Evolutionary conservation across 176 grass and related monocot species (phyloP), one percentile per base, ranked within the genome.

Genomic region (Carex kokanica): DNA sequence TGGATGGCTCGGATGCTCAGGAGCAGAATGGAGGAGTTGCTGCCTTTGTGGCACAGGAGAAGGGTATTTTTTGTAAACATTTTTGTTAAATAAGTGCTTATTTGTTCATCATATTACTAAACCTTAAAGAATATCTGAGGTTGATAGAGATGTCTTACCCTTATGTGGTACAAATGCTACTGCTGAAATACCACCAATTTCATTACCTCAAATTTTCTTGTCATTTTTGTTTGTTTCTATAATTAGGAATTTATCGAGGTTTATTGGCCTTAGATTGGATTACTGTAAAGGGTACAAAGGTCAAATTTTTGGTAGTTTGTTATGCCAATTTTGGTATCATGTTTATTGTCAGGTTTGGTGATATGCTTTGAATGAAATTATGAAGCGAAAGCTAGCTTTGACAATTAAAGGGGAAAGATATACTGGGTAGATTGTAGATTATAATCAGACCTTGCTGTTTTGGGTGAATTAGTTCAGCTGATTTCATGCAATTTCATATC

Each of bases 51-150:
- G n/a, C 69, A 63, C 83, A 74, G 53, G 51, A 54, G 25, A 84
- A 88, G 79, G 88, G 91, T 93, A 91, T 0, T 32, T 31, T 18
- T 29, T 27, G 45, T 74, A 25, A 51, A 21, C 61, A 45, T 16
- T 52, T 20, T 71, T 71, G 5, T 72, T 21, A 21, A 45, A 71
- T 45, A 18, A 18, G 17, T 23, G n/a, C n/a, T 49, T 21, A 21
- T 73, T 38, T 73, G 20, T 56, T 77, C 23, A 54, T 31, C 23
- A 55, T 49, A 77, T 77, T 77, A 77, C 21, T 54, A 29, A 49
- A 25, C 70, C 11, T 24, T 12, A 52, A 74, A 25, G 21, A 4
- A 25, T 49, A 51, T 24, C 21, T 74, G 43, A 74, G 20, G 38
- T 27, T 14, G 41, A 73, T 66, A 27, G 9, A 5, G 9, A 74